These are phyloP conservation scores for Plectosphaerella plurivora DNA, from an alignment of 2,329 filamentous ascomycete species.

Conservation along the genomic window DNA sequence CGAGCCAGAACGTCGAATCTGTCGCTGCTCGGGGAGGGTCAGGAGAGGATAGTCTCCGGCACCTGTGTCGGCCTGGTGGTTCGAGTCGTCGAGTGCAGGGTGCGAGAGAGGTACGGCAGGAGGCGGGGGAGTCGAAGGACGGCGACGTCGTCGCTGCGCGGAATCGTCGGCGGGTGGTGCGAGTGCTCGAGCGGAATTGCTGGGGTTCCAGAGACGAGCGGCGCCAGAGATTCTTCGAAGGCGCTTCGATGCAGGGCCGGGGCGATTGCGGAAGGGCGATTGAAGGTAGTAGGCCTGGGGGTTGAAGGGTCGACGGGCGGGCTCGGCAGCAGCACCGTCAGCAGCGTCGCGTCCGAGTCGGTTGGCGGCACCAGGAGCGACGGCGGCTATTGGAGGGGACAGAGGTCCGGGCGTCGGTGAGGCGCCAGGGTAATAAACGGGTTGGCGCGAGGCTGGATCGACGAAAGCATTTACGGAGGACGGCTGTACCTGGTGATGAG, in stretches of 20 bases:
- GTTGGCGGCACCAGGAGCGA: background rate
- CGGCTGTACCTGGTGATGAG: slow-evolving; percentile 12
- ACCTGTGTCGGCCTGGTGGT: slow-evolving; percentile 30
- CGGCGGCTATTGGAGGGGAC: slow-evolving; percentile 8
- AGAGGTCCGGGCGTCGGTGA: slow-evolving; percentile 6
- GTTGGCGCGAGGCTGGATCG: slow-evolving; percentile 25
- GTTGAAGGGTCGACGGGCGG: slow-evolving; percentile 3
- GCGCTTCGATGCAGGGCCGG: slow-evolving; percentile 24
- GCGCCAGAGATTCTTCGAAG: slow-evolving; percentile 34
- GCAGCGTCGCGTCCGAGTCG: background rate
- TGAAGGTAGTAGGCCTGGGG: slow-evolving; percentile 18
- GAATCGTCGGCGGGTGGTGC: slow-evolving; percentile 26
- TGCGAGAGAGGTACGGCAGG: slow-evolving; percentile 46
- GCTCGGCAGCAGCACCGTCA: background rate
- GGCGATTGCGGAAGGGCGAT: slow-evolving; percentile 40
- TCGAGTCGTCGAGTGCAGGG: slow-evolving; percentile 33
- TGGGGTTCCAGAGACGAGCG: slow-evolving; percentile 56
- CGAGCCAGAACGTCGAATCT: slow-evolving; percentile 36
- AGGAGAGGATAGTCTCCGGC: slow-evolving; percentile 48
- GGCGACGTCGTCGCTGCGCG: slow-evolving; percentile 36
- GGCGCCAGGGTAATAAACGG: slow-evolving; percentile 20
- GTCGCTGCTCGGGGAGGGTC: slow-evolving; percentile 44
- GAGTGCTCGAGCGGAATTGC: slow-evolving; percentile 51
- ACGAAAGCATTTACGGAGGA: slow-evolving; percentile 24
- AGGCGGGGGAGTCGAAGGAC: slow-evolving; percentile 49